phyloP scores from a whole-genome alignment of 768 basidiomycete species.

The Auricularia sp. region DNA sequence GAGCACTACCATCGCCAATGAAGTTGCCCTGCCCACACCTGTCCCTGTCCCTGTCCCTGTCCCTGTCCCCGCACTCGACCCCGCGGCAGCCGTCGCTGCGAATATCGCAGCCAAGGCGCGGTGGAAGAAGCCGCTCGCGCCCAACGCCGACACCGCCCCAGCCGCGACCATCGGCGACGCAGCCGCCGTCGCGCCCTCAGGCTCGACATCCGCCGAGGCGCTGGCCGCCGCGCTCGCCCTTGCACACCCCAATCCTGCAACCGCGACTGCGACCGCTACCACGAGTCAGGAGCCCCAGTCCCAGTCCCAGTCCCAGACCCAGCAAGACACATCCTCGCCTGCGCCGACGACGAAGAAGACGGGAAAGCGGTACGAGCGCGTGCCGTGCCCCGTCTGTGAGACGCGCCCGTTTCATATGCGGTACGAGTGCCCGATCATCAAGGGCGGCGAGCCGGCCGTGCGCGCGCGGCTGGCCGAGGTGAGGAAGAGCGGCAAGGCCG shows the following conservation, averaged over 20 bases:
- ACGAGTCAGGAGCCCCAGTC: no score
- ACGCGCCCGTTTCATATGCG: constrained; percentile 35
- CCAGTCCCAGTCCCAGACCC: neutral
- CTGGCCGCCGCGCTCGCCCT: no score
- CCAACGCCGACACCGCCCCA: no score
- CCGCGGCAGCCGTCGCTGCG: neutral
- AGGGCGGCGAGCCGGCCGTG: constrained; percentile 33
- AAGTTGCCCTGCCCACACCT: neutral
- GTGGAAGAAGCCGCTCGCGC: no score
- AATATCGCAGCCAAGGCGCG: neutral
- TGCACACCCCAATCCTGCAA: no score
- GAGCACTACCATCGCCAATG: neutral
- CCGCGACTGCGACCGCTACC: no score
- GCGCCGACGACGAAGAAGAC: neutral
- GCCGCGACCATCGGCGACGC: no score
- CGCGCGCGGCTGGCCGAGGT: constrained; percentile 37
- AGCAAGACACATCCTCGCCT: neutral
- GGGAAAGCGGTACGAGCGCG: neutral
- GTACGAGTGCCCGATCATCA: constrained; percentile 39
- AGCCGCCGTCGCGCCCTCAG: no score
- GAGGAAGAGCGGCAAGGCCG: constrained; percentile 12
- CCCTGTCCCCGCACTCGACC: neutral
- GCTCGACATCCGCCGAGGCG: no score
- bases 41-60: neutral
- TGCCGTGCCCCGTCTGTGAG: constrained; percentile 36